Percentiles rank a stretch among this genome's conserved stretches.
These are phyloP conservation scores for Escallonia herrerae DNA, from an alignment of 129 eudicot genomes.

Conservation along the genomic window DNA sequence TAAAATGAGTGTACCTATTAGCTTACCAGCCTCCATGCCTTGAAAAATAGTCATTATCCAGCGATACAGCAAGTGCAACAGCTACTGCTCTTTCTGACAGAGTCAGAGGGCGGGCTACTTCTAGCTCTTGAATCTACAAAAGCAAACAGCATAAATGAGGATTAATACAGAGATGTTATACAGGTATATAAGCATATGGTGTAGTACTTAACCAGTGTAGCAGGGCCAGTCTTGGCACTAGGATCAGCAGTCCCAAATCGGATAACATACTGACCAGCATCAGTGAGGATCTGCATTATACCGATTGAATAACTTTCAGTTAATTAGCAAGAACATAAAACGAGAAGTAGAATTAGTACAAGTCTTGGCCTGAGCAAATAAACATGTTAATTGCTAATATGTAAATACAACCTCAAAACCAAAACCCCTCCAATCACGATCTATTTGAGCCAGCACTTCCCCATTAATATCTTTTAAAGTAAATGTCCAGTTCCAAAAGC, in stretches of 20 bases:
- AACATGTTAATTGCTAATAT: constrained; percentile 1
- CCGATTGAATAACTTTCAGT: neutral
- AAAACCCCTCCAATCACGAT: constrained; percentile 98
- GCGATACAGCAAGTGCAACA: constrained; percentile 87
- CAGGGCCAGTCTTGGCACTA: constrained; percentile 22
- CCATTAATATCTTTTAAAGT: constrained; percentile 80
- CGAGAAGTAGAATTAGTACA: too few relatives aligned
- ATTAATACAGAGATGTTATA: neutral
- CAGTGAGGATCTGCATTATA: constrained; percentile 70
- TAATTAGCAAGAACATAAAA: neutral
- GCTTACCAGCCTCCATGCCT: constrained; percentile 93
- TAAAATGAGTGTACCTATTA: neutral
- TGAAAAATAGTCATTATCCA: constrained; percentile 94
- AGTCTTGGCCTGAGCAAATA: neutral
- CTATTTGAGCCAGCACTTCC: constrained; percentile 77
- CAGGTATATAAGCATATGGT: neutral
- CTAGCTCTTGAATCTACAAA: constrained; percentile 64
- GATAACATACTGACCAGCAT: constrained; percentile 98
- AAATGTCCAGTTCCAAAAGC: constrained; percentile 93
- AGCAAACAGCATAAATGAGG: neutral
- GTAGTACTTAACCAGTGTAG: constrained; percentile 44
- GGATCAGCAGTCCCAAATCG: constrained; percentile 64
- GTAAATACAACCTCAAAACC: constrained; percentile 76
- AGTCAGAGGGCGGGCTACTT: constrained; percentile 66
- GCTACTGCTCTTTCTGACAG: constrained; percentile 90